Base-by-base conservation (phyloP, 805 yeast species). In the Starmerella sirachaensis region DNA sequence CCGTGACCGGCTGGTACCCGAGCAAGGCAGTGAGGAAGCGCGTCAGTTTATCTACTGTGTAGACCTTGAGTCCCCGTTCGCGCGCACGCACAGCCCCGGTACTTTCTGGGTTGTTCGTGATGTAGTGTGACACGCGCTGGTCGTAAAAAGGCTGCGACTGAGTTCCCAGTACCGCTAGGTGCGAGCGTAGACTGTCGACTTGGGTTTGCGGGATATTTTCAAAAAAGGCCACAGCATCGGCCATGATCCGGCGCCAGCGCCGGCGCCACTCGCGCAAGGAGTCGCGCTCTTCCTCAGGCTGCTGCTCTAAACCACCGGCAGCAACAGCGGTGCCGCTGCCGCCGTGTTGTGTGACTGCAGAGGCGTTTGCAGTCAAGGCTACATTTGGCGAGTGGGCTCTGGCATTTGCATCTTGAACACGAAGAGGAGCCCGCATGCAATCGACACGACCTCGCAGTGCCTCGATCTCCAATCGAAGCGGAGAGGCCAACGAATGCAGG, bases 31-130 rank as follows among this genome's bases (percentile, higher is more conserved):
- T 70, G 56, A 85, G 66, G 52, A 86, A 86, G 35, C 94, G 63
- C 51, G 75, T 70, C 2, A 86, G 84, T 57, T 86, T 88, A 39
- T 83, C 93, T 51, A 72, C 76, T 27, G 78, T 73, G 95, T 96
- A 88, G 18, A 86, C 79, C 56, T 86, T 83, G 57, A 79, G 70
- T 43, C 72, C 74, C 36, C 66, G 68, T 33, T 63, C 65, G 22
- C 61, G 56, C 5, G 86, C 93, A 45, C 73, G 69, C 37, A 70
- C 64, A 48, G 84, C 69, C 7, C 83, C 74, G 55, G 86, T 93
- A 41, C 58, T 53, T 46, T 70, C 29, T 13, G 50, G 44, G 53
- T 76, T 71, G 10, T 55, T 64, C 11, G 91, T 74, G 17, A 88
- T 72, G 19, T 88, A 85, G 37, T 85, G 82, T 10, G 94, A 82